Base-by-base conservation (phyloP, 768 basidiomycete species). In the Termitomyces eurrhizus region DNA sequence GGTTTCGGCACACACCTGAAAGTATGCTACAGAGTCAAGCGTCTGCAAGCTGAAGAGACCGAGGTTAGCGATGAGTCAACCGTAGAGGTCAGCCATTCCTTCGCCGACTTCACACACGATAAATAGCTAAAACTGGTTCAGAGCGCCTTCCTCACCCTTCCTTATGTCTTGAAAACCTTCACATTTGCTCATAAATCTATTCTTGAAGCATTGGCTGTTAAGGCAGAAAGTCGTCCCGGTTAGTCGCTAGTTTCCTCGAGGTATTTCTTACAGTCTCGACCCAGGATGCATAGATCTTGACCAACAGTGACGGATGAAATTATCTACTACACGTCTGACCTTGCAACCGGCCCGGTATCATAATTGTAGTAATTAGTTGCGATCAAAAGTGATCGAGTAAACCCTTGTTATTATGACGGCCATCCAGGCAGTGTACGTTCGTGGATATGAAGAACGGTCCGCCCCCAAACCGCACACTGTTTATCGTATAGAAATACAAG, bases 401-500 rank as follows among this genome's bases (percentile, higher is more conserved):
- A 50, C 8, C 29, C 36, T 35, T 36, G 48, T 53, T 49, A 51
- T 39, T 55, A 86, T 87, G 87, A 83, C 87, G 60, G 85, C 87
- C 69, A 90, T 92, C 62, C 91, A 92, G 73, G 86, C 89, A 56
- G 78, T 93, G 66, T 80, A 82, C 74, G 81, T 93, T 63, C 83
- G 82, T 41, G 80, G 79, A 66, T 81, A 84, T 69, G 90, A 93
- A 70, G 85, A 87, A 62, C 85, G 89, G 49, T 69, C 78, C 2
- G 68, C 76, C 44, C 92, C 92, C 65, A 92, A 90, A 68, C 75
- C 85, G n/a, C 92, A 95, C 69, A 81, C 82, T 59, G 92, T 90
- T 66, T 96, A 89, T 76, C 81, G 81, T 63, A 90, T 96, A 70
- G 83, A 88, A 68, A 87, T 98, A 66, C 86, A 90, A 66, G 93